Evolutionary conservation across 106 monocot genomes (phyloP).

Genomic region (Gastrodia elata): DNA sequence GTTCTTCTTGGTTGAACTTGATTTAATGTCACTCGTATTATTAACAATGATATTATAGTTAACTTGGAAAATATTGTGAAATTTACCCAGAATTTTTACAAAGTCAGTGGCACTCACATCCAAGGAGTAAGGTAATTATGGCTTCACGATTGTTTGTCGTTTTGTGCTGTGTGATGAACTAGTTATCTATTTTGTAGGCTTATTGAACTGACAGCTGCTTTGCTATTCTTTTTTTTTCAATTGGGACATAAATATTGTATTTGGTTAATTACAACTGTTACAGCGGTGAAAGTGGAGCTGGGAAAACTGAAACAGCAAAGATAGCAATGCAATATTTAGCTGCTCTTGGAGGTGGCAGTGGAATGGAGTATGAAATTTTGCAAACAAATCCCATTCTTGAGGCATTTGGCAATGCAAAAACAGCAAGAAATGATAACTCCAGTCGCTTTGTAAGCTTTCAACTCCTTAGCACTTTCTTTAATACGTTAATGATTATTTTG

Average conservation of each 20-base stretch:
- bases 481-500: neutral
- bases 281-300: slow-evolving; percentile 97
- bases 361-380: slow-evolving; percentile 91
- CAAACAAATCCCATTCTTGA: slow-evolving; percentile 96
- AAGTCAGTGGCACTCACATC: too few relatives aligned
- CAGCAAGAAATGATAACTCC: slow-evolving; percentile 85
- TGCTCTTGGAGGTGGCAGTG: slow-evolving; percentile 88
- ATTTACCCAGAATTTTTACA: too few relatives aligned
- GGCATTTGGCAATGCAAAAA: slow-evolving; percentile 98
- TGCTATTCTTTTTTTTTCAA: neutral
- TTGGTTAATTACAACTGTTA: slow-evolving; percentile 7
- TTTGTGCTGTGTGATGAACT: too few relatives aligned
- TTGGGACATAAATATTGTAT: neutral
- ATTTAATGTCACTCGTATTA: too few relatives aligned
- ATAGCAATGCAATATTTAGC: slow-evolving; percentile 99
- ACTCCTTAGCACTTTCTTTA: slow-evolving; percentile 1
- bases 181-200: too few relatives aligned
- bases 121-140: too few relatives aligned
- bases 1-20: too few relatives aligned
- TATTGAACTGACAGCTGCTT: neutral
- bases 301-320: slow-evolving; percentile 96
- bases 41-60: too few relatives aligned
- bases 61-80: too few relatives aligned
- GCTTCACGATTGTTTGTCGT: too few relatives aligned
- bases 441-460: slow-evolving; percentile 78